phyloP scores from a whole-genome alignment of 1,284 basidiomycete genomes.

The Tylopilus sp. region DNA sequence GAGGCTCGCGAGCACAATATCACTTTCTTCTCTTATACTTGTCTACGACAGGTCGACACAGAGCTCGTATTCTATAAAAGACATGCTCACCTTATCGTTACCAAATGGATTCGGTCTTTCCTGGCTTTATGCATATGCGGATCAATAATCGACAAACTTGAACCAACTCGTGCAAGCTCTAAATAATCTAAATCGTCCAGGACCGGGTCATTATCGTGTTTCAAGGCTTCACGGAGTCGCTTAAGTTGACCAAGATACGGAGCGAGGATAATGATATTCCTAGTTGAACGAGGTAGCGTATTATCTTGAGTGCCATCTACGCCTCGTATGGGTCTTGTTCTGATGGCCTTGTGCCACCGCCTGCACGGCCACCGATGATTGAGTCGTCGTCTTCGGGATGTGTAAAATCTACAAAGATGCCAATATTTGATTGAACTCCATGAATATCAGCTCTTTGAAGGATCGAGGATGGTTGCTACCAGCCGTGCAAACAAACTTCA shows the following conservation, averaged over 20 bases:
- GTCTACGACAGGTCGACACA: constrained; percentile 46
- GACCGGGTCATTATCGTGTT: constrained; percentile 63
- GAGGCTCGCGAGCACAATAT: constrained; percentile 70
- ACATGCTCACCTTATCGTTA: constrained; percentile 65
- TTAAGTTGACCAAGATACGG: constrained; percentile 74
- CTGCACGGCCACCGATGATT: constrained; percentile 53
- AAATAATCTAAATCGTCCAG: constrained; percentile 70
- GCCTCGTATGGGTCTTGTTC: constrained; percentile 70
- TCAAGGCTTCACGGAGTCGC: constrained; percentile 56
- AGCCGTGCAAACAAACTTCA: constrained; percentile 47
- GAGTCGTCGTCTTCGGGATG: constrained; percentile 61
- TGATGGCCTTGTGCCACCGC: constrained; percentile 58
- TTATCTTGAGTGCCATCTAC: constrained; percentile 71
- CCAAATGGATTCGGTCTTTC: constrained; percentile 53
- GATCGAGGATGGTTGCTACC: constrained; percentile 56
- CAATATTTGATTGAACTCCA: constrained; percentile 66
- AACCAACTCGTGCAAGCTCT: constrained; percentile 19
- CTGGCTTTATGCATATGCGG: background rate
- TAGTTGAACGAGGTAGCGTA: constrained; percentile 69
- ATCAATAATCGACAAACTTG: background rate
- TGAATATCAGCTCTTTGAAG: constrained; percentile 57
- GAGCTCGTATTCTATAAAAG: background rate
- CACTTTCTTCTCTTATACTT: constrained; percentile 75
- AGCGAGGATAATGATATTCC: constrained; percentile 69
- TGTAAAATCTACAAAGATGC: constrained; percentile 67